Base-by-base conservation (phyloP, 2,329 filamentous ascomycete species). In the Aspergillus tubingensis region DNA sequence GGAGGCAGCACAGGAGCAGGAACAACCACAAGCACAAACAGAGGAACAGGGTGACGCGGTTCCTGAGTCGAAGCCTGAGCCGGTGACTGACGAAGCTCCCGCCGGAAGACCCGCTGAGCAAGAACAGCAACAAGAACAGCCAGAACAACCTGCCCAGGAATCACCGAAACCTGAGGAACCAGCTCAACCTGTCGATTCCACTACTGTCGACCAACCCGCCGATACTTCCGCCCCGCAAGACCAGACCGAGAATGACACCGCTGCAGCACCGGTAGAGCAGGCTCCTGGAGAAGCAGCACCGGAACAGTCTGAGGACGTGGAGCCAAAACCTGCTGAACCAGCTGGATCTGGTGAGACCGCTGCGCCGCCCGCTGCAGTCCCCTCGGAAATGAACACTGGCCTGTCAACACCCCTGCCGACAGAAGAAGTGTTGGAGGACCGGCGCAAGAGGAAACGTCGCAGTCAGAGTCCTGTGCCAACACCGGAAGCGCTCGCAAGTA, bases 391-490 rank as follows among this genome's bases (percentile, higher is more conserved):
- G 19, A 65, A 64, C 51, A 73, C 68, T 0, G 70, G 60, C 49
- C 36, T 69, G 17, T 73, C 69, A 8, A 72, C 72, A 44, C 68
- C 72, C 53, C 62, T 70, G 10, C 70, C 70, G 5, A 53, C 65
- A 25, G 72, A 75, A 64, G 77, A 80, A 67, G 66, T 76, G 43
- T 67, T 78, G 36, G 81, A 85, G 63, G 86, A 88, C 65, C 79
- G 79, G 43, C 85, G 85, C 67, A 90, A 88, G 74, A 82, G 88
- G 62, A 91, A 90, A 74, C 85, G 87, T 67, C 82, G 87, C 67
- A 91, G 87, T 47, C 80, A 81, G 58, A 90, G 83, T 59, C 88
- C 88, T 38, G 79, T 83, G 19, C 84, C 84, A 8, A 82, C 80
- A 8, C 76, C 79, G 23, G 81, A 86, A 59, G 82, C 84, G 13